Evolutionary conservation across 2,329 filamentous ascomycete species (phyloP).

Genomic region (Aspergillus ibericus): DNA sequence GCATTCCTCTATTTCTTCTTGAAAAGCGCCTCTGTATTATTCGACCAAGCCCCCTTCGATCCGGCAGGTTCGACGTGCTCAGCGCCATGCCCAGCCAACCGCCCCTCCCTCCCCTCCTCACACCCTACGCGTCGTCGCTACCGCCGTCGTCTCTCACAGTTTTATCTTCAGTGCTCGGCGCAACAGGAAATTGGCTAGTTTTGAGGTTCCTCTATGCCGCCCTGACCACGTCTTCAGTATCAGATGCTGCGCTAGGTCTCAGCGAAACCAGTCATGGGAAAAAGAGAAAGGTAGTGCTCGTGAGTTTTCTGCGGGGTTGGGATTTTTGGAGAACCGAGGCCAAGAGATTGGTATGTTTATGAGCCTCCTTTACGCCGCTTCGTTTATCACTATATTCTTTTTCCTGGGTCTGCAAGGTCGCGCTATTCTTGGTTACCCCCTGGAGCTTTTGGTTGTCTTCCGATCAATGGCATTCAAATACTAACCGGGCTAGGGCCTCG

Average conservation of each 20-base stretch:
- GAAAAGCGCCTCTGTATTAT: background rate
- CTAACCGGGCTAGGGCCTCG: slow-evolving; percentile 59
- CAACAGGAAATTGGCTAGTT: slow-evolving; percentile 58
- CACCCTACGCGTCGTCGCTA: slow-evolving; percentile 38
- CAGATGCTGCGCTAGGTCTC: slow-evolving; percentile 21
- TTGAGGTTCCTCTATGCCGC: slow-evolving; percentile 53
- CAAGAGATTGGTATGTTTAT: slow-evolving; percentile 60
- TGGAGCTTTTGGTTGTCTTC: background rate
- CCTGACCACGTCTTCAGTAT: slow-evolving; percentile 31
- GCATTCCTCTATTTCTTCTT: background rate
- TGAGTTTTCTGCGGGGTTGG: slow-evolving; percentile 78
- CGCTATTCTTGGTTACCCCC: too few species aligned
- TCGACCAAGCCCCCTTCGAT: background rate
- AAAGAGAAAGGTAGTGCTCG: slow-evolving; percentile 64
- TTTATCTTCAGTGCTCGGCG: slow-evolving; percentile 46
- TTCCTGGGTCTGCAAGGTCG: background rate
- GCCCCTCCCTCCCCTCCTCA: slow-evolving; percentile 42
- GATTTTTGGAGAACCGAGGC: slow-evolving; percentile 75
- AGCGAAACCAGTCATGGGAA: slow-evolving; percentile 30
- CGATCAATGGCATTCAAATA: background rate
- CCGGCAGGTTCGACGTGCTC: slow-evolving; percentile 1
- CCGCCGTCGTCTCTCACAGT: slow-evolving; percentile 42
- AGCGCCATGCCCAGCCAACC: slow-evolving; percentile 40
- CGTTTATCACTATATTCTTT: background rate
- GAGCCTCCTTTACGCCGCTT: background rate